Conservation (phyloP, 2,329 filamentous ascomycete genomes). For the Neoscytalidium dimidiatum region DNA sequence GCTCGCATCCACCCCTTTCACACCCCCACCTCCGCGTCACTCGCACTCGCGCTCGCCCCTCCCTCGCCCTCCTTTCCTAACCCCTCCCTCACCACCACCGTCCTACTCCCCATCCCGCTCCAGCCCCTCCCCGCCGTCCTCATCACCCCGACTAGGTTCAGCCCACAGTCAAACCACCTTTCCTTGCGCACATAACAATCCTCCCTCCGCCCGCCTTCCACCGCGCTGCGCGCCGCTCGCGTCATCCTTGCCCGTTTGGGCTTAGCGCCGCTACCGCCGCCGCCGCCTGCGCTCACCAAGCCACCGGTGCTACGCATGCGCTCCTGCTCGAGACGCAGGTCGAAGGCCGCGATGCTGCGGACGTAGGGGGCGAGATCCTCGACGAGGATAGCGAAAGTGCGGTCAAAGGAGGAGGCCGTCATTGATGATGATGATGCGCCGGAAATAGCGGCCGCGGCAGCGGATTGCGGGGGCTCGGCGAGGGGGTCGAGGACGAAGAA, state of each 20-base stretch:
- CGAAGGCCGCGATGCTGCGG: conserved; percentile 79
- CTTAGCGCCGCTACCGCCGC: conserved; percentile 28
- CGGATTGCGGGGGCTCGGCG: conserved; percentile 43
- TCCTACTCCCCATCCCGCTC: conserved; percentile 32
- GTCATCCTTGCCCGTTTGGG: conserved; percentile 69
- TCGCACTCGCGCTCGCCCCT: too few relatives aligned
- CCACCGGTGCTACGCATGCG: conserved; percentile 63
- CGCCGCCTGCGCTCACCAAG: conserved; percentile 61
- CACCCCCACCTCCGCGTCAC: too few relatives aligned
- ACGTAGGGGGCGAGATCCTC: conserved; percentile 87
- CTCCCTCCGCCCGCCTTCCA: conserved; percentile 71
- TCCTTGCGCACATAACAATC: conserved; percentile 70
- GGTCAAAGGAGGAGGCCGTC: conserved; percentile 75
- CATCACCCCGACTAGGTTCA: conserved; percentile 65
- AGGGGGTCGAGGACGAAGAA: conserved; percentile 58
- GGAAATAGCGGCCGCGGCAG: conserved; percentile 32
- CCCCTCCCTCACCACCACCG: conserved; percentile 13
- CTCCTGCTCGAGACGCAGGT: conserved; percentile 69
- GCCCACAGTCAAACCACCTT: conserved; percentile 66
- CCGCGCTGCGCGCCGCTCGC: conserved; percentile 71
- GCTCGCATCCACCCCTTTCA: too few relatives aligned
- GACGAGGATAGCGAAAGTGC: conserved; percentile 64
- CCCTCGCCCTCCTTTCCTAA: too few relatives aligned
- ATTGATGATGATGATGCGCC: conserved; percentile 47
- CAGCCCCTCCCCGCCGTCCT: conserved; percentile 55